Percentiles rank a stretch among this genome's conserved stretches.
Evolutionary conservation across 148 eudicot genomes (phyloP).

Genomic region (Polygonum maritimum): DNA sequence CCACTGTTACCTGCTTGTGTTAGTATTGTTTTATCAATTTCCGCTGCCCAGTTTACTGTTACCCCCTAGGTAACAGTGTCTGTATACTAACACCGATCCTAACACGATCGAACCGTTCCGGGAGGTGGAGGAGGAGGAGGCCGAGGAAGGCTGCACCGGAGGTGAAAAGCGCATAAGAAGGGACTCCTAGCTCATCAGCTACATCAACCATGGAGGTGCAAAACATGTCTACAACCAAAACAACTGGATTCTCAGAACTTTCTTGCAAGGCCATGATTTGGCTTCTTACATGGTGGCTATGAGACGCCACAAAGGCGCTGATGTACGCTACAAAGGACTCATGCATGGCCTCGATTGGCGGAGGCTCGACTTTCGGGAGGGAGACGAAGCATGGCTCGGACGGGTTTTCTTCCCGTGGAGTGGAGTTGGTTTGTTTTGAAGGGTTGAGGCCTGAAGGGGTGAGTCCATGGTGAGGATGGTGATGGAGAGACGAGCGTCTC

Average conservation of each 20-base stretch:
- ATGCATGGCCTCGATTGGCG: background rate
- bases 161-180: slow-evolving; percentile 21
- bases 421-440: background rate
- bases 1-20: no score
- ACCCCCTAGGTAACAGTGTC: no score
- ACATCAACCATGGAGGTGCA: slow-evolving; percentile 23
- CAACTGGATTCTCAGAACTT: background rate
- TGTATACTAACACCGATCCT: no score
- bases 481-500: background rate
- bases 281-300: slow-evolving; percentile 9
- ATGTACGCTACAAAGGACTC: background rate
- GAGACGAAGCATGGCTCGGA: background rate
- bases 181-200: slow-evolving; percentile 19
- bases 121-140: background rate
- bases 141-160: slow-evolving; percentile 8
- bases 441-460: background rate
- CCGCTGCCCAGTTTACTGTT: no score
- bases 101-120: background rate
- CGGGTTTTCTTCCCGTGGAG: background rate
- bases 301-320: background rate
- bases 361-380: slow-evolving; percentile 5
- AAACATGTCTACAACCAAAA: slow-evolving; percentile 20
- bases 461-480: slow-evolving; percentile 7
- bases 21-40: no score
- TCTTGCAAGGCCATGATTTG: background rate